Conservation (phyloP, 2,329 filamentous ascomycete genomes). For the Knufia fluminis region DNA sequence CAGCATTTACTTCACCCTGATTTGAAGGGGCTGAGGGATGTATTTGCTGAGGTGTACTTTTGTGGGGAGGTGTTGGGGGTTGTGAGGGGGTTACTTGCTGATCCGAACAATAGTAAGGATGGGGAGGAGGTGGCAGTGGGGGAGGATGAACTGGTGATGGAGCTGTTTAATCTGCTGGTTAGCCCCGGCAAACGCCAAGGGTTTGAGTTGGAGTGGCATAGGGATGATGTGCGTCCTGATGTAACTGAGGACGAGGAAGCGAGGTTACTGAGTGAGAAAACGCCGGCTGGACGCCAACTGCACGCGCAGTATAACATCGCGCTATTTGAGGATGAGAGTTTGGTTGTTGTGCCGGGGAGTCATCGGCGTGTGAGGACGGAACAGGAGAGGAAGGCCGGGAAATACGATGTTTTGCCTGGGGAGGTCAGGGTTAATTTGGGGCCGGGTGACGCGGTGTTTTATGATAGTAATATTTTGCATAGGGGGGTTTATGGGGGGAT, state of each 20-base stretch:
- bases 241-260: conserved; percentile 60
- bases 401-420: conserved; percentile 55
- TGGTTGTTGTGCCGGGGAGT: conserved; percentile 69
- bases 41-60: conserved; percentile 66
- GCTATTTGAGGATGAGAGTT: conserved; percentile 61
- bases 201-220: conserved; percentile 74
- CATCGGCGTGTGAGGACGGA: conserved; percentile 64
- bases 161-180: conserved; percentile 79
- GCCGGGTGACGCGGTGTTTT: conserved; percentile 75
- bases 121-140: conserved; percentile 7
- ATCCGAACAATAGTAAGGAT: conserved; percentile 20
- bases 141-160: conserved; percentile 66
- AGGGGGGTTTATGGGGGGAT: conserved; percentile 36
- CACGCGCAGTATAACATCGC: conserved; percentile 87
- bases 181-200: conserved; percentile 51
- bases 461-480: conserved; percentile 76
- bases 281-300: conserved; percentile 45
- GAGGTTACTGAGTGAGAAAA: conserved; percentile 45
- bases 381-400: conserved; percentile 56
- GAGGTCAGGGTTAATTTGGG: conserved; percentile 58
- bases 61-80: conserved; percentile 52
- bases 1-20: conserved; percentile 73
- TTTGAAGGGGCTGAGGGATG: conserved; percentile 47
- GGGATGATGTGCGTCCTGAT: conserved; percentile 67
- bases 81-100: conserved; percentile 54